Percentiles rank a stretch among this genome's conserved stretches.
Evolutionary conservation across 805 yeast species (phyloP).

Genomic region (Zygoascus tannicola): DNA sequence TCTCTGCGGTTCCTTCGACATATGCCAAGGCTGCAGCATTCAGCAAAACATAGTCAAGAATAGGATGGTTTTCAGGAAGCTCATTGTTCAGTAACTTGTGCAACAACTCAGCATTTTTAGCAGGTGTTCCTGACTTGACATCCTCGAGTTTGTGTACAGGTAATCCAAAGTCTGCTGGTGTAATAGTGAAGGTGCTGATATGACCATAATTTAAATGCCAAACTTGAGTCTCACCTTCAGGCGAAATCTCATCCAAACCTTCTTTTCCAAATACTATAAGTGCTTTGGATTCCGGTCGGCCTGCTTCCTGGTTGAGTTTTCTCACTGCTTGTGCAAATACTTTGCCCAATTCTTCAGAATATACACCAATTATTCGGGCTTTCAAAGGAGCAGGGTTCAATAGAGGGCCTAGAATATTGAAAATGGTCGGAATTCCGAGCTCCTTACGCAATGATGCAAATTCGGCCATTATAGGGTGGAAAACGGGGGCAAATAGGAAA

Average conservation of each 20-base stretch:
- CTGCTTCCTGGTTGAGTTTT: conserved; percentile 43
- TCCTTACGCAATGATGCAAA: conserved; percentile 71
- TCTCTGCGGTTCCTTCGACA: conserved; percentile 54
- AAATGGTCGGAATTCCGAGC: conserved; percentile 85
- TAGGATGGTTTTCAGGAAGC: conserved; percentile 39
- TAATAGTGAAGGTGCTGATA: conserved; percentile 23
- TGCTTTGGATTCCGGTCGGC: conserved; percentile 38
- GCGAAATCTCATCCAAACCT: conserved; percentile 90
- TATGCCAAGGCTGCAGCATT: conserved; percentile 84
- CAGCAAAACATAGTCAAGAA: conserved; percentile 82
- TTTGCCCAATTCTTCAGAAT: conserved; percentile 65
- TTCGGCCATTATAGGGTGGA: conserved; percentile 82
- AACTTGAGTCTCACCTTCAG: conserved; percentile 68
- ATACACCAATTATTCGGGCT: conserved; percentile 85
- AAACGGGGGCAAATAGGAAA: conserved; percentile 85
- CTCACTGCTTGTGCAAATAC: conserved; percentile 78
- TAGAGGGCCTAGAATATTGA: conserved; percentile 89
- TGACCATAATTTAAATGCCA: conserved; percentile 54
- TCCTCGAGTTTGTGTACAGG: conserved; percentile 55
- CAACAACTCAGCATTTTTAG: conserved; percentile 64
- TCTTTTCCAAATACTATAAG: conserved; percentile 90
- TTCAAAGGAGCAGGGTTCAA: conserved; percentile 79
- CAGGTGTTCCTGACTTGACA: conserved; percentile 81
- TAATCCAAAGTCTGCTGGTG: conserved; percentile 75
- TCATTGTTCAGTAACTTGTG: conserved; percentile 39